These are phyloP conservation scores for Gracilaria gracilis DNA, from an alignment of 23 red algal species.

Conservation along the genomic window DNA sequence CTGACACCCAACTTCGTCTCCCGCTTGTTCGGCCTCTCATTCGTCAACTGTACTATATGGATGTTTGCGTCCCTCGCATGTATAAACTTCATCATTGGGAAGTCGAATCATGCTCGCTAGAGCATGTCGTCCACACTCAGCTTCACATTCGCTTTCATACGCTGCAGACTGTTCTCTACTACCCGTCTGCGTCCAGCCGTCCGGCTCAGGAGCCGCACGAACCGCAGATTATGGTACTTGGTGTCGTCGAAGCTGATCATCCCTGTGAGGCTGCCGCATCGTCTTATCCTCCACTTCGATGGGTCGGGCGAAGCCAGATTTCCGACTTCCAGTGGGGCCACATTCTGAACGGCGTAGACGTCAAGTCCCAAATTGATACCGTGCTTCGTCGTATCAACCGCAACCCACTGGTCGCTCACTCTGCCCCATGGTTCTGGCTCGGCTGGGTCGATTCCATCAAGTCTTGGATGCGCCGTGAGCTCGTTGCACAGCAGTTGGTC, in stretches of 20 bases:
- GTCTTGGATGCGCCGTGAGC: background rate
- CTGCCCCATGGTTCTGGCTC: slow-evolving; percentile 10
- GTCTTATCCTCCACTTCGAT: background rate
- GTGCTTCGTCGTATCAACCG: background rate
- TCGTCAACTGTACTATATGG: slow-evolving; percentile 15
- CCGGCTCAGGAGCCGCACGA: background rate
- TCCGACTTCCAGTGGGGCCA: background rate
- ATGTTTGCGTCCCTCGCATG: background rate
- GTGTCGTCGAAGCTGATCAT: background rate
- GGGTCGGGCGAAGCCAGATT: background rate
- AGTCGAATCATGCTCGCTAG: slow-evolving; percentile 1
- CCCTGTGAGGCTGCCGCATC: too few species aligned
- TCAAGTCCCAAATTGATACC: background rate
- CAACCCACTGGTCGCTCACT: too few species aligned
- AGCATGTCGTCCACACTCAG: slow-evolving; percentile 1
- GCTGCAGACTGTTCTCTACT: background rate
- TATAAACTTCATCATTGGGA: slow-evolving; percentile 7
- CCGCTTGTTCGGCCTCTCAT: background rate
- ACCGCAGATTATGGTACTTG: background rate
- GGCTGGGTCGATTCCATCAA: background rate
- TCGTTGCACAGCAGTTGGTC: background rate
- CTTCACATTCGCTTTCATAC: background rate
- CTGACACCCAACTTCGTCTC: background rate
- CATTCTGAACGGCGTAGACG: background rate
- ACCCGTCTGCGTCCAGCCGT: background rate